phyloP scores from a whole-genome alignment of 2,329 filamentous ascomycete species.

The Ophiostoma novo-ulmi region DNA sequence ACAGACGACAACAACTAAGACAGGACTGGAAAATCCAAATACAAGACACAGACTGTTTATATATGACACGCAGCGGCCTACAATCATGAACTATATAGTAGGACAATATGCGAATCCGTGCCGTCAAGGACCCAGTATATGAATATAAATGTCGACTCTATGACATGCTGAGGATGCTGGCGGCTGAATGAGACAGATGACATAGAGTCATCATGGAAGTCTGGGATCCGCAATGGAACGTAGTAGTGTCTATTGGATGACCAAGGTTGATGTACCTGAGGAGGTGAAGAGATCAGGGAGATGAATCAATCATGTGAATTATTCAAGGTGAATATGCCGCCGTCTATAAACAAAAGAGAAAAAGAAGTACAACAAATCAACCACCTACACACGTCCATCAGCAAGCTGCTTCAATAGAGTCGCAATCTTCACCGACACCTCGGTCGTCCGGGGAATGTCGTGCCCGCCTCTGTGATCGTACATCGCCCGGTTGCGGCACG shows the following conservation, averaged over 20 bases:
- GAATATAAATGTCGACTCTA: not conserved
- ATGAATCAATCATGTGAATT: too few species aligned
- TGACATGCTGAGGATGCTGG: not conserved
- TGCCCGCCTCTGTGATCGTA: conserved; percentile 39
- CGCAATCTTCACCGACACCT: conserved; percentile 34
- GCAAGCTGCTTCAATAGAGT: conserved; percentile 31
- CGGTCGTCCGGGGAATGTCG: conserved; percentile 37
- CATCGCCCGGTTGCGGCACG: conserved; percentile 33
- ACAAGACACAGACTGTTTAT: not conserved
- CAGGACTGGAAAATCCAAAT: too few species aligned
- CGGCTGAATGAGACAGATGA: not conserved
- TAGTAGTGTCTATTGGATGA: not conserved
- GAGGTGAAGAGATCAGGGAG: too few species aligned
- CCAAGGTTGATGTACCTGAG: too few species aligned
- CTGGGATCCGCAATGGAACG: not conserved
- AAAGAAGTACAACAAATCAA: not conserved
- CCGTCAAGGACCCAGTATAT: not conserved
- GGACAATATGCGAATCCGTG: not conserved
- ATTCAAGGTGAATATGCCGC: not conserved
- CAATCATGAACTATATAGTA: not conserved
- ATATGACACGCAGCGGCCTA: not conserved
- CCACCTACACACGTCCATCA: not conserved
- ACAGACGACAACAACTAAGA: not conserved
- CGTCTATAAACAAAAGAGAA: not conserved
- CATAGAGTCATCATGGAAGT: not conserved